phyloP scores from a whole-genome alignment of 108 stramenopile genomes.

The Stephanodiscus minutulus region DNA sequence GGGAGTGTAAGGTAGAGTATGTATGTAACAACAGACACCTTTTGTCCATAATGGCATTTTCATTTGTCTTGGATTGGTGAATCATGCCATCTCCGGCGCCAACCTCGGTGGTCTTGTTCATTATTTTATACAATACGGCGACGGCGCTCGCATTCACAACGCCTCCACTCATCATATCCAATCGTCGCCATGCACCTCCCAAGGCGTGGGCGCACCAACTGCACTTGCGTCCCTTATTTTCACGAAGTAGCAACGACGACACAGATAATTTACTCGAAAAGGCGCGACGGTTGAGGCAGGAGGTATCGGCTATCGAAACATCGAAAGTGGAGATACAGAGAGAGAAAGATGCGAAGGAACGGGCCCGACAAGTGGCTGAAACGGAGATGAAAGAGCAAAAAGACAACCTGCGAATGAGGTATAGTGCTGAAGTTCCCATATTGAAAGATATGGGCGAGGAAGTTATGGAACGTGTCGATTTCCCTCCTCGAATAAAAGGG shows the following conservation, averaged over 20 bases:
- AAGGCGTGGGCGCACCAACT: background rate
- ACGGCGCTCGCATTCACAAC: background rate
- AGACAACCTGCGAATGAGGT: conserved; percentile 38
- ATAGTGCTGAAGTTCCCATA: conserved; percentile 77
- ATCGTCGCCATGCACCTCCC: background rate
- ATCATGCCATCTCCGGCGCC: background rate
- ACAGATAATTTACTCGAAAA: conserved; percentile 49
- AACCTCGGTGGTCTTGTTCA: background rate
- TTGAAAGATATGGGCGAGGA: conserved; percentile 74
- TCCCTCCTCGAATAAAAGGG: conserved; percentile 62
- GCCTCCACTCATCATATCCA: background rate
- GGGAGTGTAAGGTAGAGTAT: too few relatives aligned
- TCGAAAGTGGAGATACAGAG: conserved; percentile 22
- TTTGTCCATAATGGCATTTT: too few relatives aligned
- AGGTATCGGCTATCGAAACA: conserved; percentile 53
- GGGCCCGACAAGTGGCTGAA: conserved; percentile 34
- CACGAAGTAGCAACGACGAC: conserved; percentile 19
- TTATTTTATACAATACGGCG: background rate
- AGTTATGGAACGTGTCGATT: conserved; percentile 69
- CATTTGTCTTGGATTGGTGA: background rate
- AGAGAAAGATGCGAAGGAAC: conserved; percentile 36
- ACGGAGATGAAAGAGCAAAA: conserved; percentile 35
- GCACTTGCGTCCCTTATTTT: background rate
- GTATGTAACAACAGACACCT: too few relatives aligned
- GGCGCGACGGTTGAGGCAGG: conserved; percentile 56